Evolutionary conservation across 441 rosid genomes (phyloP).

Genomic region (Populus hybrid): DNA sequence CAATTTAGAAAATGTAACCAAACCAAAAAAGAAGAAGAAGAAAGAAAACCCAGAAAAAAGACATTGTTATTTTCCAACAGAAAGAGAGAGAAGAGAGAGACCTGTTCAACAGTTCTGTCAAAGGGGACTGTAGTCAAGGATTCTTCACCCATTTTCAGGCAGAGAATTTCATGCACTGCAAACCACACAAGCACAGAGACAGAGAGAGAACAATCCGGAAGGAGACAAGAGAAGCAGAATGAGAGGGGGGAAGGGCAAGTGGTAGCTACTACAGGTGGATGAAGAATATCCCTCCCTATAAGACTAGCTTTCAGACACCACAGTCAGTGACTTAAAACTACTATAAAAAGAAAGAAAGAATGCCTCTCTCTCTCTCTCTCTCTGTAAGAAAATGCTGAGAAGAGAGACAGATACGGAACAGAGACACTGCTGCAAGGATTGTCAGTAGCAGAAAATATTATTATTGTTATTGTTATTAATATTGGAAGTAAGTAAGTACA

Average conservation of each 20-base stretch:
- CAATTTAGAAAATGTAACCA: not conserved
- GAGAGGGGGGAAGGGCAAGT: constrained; percentile 8
- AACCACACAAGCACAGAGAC: not conserved
- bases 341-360: not conserved
- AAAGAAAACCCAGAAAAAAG: not conserved
- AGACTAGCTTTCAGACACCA: not conserved
- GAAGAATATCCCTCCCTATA: not conserved
- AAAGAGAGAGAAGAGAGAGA: constrained; percentile 12
- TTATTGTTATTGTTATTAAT: not conserved
- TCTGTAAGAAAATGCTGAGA: not conserved
- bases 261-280: not conserved
- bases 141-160: constrained; percentile 45
- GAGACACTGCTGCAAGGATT: not conserved
- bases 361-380: not conserved
- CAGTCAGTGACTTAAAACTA: not conserved
- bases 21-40: not conserved
- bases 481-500: not conserved
- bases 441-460: not conserved
- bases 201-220: not conserved
- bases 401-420: not conserved
- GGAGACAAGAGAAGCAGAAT: constrained; percentile 20
- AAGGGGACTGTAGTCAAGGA: constrained; percentile 38
- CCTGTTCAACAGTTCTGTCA: constrained; percentile 74
- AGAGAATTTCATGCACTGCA: constrained; percentile 15
- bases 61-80: not conserved